Conservation (phyloP, 768 basidiomycete genomes). For the Russula sp. region DNA sequence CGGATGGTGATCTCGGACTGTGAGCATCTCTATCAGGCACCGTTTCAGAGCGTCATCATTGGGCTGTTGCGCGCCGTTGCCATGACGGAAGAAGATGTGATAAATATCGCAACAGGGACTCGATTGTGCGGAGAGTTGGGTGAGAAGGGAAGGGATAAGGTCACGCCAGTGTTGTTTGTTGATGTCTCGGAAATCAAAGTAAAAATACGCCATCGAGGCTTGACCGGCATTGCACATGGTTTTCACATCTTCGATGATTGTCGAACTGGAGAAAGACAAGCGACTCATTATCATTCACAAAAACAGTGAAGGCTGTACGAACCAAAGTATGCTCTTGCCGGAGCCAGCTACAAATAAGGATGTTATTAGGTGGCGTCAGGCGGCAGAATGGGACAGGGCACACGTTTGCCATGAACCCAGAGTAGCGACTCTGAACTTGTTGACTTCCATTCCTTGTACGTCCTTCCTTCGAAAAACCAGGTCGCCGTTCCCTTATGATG, state of each 20-base stretch:
- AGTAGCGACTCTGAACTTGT: not conserved
- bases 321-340: constrained; percentile 20
- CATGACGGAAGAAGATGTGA: not conserved
- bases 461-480: constrained; percentile 6
- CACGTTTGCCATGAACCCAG: constrained; percentile 16
- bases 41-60: not conserved
- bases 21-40: constrained; percentile 5
- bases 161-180: not conserved
- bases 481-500: not conserved
- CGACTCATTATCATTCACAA: not conserved
- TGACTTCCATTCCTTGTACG: constrained; percentile 2
- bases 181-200: constrained; percentile 2
- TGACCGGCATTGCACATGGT: not conserved
- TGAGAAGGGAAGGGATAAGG: constrained; percentile 15
- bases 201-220: constrained; percentile 6
- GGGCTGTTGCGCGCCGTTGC: not conserved
- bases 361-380: not conserved
- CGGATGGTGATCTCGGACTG: not conserved
- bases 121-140: too few species aligned
- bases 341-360: not conserved
- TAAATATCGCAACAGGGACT: not conserved
- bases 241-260: constrained; percentile 5
- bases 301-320: not conserved
- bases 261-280: constrained; percentile 1
- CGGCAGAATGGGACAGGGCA: not conserved